These are phyloP conservation scores for Kondoa subrosea DNA, from an alignment of 768 basidiomycete genomes.

Conservation along the genomic window DNA sequence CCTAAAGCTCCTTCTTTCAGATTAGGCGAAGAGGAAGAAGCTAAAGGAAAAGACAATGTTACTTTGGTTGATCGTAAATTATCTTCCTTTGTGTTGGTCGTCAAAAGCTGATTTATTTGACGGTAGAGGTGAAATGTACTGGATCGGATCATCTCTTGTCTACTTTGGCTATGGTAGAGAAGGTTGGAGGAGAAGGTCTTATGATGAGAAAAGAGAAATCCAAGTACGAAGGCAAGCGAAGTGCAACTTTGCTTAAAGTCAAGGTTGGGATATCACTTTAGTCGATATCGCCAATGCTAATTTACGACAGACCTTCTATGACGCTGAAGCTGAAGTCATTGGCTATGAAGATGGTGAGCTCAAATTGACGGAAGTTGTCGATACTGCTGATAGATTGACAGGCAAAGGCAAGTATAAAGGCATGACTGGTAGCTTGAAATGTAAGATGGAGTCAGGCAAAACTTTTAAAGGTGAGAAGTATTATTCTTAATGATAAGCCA, in stretches of 20 bases:
- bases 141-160: constrained; percentile 16
- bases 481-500: no score
- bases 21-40: neutral
- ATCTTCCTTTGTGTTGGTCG: neutral
- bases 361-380: neutral
- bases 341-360: constrained; percentile 24
- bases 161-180: constrained; percentile 12
- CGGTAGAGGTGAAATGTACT: constrained; percentile 20
- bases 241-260: constrained; percentile 23
- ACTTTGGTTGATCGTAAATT: neutral
- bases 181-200: constrained; percentile 21
- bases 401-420: constrained; percentile 21
- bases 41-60: neutral
- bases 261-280: constrained; percentile 1
- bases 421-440: constrained; percentile 21
- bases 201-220: constrained; percentile 23
- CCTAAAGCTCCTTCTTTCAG: neutral
- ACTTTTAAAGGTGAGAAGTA: neutral
- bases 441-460: constrained; percentile 20
- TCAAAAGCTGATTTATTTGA: constrained; percentile 2
- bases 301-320: constrained; percentile 20
- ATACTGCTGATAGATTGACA: neutral
- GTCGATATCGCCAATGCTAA: neutral
- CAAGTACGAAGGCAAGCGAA: constrained; percentile 19
- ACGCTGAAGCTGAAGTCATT: constrained; percentile 26